A percentile compares a stretch with the other conserved stretches of the same genome.
phyloP scores from a whole-genome alignment of 2,329 filamentous ascomycete genomes.

The Paracorniculantispora psalliotae region DNA sequence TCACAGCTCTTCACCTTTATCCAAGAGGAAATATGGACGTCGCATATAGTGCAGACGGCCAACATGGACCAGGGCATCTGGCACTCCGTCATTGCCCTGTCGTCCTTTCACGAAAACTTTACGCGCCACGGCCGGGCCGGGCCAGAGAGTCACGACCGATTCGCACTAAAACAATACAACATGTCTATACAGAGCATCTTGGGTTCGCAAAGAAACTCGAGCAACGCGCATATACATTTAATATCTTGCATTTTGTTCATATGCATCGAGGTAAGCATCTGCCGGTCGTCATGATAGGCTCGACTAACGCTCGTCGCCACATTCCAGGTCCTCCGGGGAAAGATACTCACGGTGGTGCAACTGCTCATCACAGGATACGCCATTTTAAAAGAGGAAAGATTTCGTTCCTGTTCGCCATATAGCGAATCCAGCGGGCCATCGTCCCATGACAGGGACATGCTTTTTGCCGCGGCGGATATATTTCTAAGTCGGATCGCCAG shows the following conservation, averaged over 20 bases:
- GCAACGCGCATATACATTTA: slow-evolving; percentile 10
- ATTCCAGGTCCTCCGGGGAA: neutral
- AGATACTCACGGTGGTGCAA: slow-evolving; percentile 1
- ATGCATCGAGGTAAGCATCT: slow-evolving; percentile 8
- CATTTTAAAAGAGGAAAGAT: slow-evolving; percentile 1
- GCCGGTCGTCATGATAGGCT: neutral
- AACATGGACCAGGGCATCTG: slow-evolving; percentile 6
- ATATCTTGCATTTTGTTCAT: slow-evolving; percentile 13
- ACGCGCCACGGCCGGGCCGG: neutral
- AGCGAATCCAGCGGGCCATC: slow-evolving; percentile 1
- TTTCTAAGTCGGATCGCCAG: slow-evolving; percentile 4
- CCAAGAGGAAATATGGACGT: slow-evolving; percentile 10
- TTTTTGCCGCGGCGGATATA: slow-evolving; percentile 1
- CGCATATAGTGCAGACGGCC: slow-evolving; percentile 2
- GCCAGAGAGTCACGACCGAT: neutral
- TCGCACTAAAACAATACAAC: slow-evolving; percentile 13
- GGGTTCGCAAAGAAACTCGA: neutral
- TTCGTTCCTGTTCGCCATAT: neutral
- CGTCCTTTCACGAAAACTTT: slow-evolving; percentile 9
- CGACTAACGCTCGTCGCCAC: neutral
- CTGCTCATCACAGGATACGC: slow-evolving; percentile 1
- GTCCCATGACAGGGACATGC: neutral
- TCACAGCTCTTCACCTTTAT: slow-evolving; percentile 8
- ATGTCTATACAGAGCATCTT: slow-evolving; percentile 10
- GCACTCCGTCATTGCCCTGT: slow-evolving; percentile 9